These are phyloP conservation scores for grape (Vitis vinifera) DNA, from an alignment of 164 flowering plant species.

Conservation along the genomic window ASM3070453v1 NC_081817.1:5830001-5830500, in stretches of 20 bases:
- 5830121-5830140: constrained; percentile 13
- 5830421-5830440: not conserved
- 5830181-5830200: not conserved
- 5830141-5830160: constrained; percentile 10
- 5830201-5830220: constrained; percentile 9
- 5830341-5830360: not conserved
- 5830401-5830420: not conserved
- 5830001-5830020: not conserved
- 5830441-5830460: not conserved
- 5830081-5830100: constrained; percentile 8
- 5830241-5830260: not conserved
- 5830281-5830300: constrained; percentile 1
- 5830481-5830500: too few species aligned
- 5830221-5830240: constrained; percentile 1
- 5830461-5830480: too few species aligned
- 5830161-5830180: constrained; percentile 2
- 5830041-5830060: not conserved
- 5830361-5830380: constrained; percentile 2
- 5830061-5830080: not conserved
- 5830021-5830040: not conserved
- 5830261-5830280: constrained; percentile 5
- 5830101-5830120: not conserved
- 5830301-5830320: constrained; percentile 1
- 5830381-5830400: constrained; percentile 10
- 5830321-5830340: not conserved